Conservation (phyloP, 495 filamentous ascomycete genomes). For the Penicillium diatomitis region DNA sequence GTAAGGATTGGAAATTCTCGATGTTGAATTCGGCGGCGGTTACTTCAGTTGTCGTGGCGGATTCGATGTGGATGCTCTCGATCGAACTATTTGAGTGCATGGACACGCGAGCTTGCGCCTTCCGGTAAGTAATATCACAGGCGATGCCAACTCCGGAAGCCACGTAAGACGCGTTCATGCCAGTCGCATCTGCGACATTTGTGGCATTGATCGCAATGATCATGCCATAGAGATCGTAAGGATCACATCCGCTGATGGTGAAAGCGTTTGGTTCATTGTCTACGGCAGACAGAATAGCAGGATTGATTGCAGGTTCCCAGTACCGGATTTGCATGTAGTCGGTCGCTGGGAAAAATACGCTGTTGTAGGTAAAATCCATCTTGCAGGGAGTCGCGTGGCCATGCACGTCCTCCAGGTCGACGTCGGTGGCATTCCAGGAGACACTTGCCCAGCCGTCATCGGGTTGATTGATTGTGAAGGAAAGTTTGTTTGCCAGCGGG, state of each 20-base stretch:
- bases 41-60: slow-evolving; percentile 11
- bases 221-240: slow-evolving; percentile 32
- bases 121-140: slow-evolving; percentile 27
- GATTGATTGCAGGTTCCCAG: slow-evolving; percentile 26
- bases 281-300: slow-evolving; percentile 6
- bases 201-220: slow-evolving; percentile 28
- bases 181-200: neutral
- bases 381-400: slow-evolving; percentile 13
- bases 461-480: slow-evolving; percentile 16
- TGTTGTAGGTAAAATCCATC: slow-evolving; percentile 27
- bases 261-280: slow-evolving; percentile 18
- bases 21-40: slow-evolving; percentile 24
- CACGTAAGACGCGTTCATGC: slow-evolving; percentile 8
- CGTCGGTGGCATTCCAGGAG: slow-evolving; percentile 25
- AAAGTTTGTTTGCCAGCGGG: slow-evolving; percentile 11
- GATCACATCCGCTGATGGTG: slow-evolving; percentile 21
- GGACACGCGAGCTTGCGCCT: slow-evolving; percentile 21
- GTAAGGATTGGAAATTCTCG: slow-evolving; percentile 25
- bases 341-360: slow-evolving; percentile 21
- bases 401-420: slow-evolving; percentile 13
- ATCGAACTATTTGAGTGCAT: slow-evolving; percentile 39
- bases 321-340: slow-evolving; percentile 33
- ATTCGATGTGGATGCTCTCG: slow-evolving; percentile 15
- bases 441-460: slow-evolving; percentile 8
- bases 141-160: slow-evolving; percentile 27